phyloP scores from a whole-genome alignment of 129 eudicot genomes.

The Calendula officinalis region DNA sequence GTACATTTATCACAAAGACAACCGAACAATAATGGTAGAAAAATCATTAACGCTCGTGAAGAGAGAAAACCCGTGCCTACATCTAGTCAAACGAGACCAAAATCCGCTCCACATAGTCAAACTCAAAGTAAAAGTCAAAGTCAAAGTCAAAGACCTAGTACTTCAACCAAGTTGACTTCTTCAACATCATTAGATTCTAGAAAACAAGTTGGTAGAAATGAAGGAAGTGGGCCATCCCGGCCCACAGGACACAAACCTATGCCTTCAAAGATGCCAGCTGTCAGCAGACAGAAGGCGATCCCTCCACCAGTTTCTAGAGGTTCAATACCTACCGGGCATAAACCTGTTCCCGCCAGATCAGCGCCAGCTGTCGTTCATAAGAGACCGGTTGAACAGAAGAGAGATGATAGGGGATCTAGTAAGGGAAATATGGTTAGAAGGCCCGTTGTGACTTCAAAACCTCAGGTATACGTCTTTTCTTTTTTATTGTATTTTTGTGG shows the following conservation, averaged over 20 bases:
- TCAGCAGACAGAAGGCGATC: conserved; percentile 36
- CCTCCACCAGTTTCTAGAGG: conserved; percentile 41
- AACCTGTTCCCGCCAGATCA: conserved; percentile 32
- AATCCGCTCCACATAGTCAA: conserved; percentile 26
- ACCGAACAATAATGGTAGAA: conserved; percentile 41
- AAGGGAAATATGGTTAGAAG: conserved; percentile 39
- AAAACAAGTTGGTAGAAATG: conserved; percentile 48
- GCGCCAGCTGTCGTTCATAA: conserved; percentile 37
- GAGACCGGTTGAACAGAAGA: conserved; percentile 32
- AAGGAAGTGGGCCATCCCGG: conserved; percentile 72
- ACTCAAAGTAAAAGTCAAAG: conserved; percentile 42
- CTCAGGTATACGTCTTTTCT: conserved; percentile 44
- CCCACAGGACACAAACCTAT: conserved; percentile 41
- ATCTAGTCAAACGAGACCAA: conserved; percentile 39
- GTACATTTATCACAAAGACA: conserved; percentile 50
- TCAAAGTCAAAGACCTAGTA: conserved; percentile 37
- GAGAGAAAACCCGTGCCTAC: conserved; percentile 43
- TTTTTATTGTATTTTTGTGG: no score
- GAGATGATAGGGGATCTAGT: conserved; percentile 28
- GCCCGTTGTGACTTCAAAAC: conserved; percentile 46
- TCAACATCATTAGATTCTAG: conserved; percentile 31
- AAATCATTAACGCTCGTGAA: conserved; percentile 37
- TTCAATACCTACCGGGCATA: conserved; percentile 36
- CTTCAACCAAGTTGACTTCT: conserved; percentile 30
- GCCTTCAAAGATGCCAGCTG: conserved; percentile 39